Percentiles rank a stretch among this genome's conserved stretches.
These are phyloP conservation scores for Dendrocalamus latiflorus DNA, from an alignment of 202 grass and related monocot species.

Conservation along the genomic window DNA sequence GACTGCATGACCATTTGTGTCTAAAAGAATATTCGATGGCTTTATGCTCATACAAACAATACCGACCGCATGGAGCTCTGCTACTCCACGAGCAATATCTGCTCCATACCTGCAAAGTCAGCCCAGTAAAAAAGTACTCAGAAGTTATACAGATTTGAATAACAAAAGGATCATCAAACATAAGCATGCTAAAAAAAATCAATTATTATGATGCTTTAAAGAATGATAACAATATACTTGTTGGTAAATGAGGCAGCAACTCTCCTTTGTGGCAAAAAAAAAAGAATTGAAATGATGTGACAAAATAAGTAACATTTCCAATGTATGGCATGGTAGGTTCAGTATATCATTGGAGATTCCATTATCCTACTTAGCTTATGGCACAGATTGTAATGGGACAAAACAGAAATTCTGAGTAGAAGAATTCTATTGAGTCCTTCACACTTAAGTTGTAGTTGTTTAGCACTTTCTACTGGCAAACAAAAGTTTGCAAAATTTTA, in stretches of 20 bases:
- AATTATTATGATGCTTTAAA: not conserved
- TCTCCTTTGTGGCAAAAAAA: not conserved
- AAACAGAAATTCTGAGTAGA: not conserved
- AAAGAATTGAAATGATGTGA: not conserved
- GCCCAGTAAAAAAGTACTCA: not conserved
- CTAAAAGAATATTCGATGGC: constrained; percentile 94
- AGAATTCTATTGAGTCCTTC: not conserved
- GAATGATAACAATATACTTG: constrained; percentile 14
- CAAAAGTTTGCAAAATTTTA: constrained; percentile 11
- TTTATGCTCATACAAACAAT: constrained; percentile 99
- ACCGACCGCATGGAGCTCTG: constrained; percentile 88
- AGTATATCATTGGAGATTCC: not conserved
- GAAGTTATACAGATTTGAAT: not conserved
- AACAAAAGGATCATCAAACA: not conserved
- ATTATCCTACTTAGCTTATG: not conserved
- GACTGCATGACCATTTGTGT: constrained; percentile 57
- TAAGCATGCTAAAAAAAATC: not conserved
- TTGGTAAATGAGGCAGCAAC: not conserved
- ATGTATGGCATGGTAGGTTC: not conserved
- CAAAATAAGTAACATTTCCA: constrained; percentile 9
- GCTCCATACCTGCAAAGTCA: constrained; percentile 77
- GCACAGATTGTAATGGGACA: not conserved
- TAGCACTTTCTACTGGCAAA: not conserved
- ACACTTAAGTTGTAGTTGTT: constrained; percentile 4
- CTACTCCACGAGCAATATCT: constrained; percentile 95